Conservation (phyloP, 495 filamentous ascomycete genomes). For the Penicillium mononematosum region DNA sequence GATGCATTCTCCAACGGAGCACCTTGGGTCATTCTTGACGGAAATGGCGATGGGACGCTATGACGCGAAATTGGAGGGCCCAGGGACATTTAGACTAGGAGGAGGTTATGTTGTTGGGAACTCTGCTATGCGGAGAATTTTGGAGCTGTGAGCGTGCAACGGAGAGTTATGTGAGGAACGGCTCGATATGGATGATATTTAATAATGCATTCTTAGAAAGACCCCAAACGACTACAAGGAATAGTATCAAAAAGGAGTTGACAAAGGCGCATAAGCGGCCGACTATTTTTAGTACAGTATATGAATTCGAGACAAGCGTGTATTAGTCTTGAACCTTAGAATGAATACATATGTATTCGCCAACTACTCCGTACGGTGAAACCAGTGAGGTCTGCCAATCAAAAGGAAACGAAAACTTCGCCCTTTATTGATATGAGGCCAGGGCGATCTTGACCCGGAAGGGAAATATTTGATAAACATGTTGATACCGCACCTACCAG, state of each 20-base stretch:
- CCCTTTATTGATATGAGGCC: neutral
- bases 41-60: constrained; percentile 61
- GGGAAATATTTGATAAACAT: neutral
- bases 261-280: neutral
- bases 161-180: neutral
- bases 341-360: too few relatives aligned
- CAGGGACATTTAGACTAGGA: constrained; percentile 36
- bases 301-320: neutral
- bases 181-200: neutral
- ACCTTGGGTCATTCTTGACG: constrained; percentile 45
- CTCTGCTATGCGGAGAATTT: constrained; percentile 17
- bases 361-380: neutral
- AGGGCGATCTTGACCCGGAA: neutral
- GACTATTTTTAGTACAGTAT: neutral
- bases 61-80: constrained; percentile 37
- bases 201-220: neutral
- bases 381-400: neutral
- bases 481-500: neutral
- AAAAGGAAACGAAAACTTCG: neutral
- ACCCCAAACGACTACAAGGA: too few relatives aligned
- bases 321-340: neutral
- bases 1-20: constrained; percentile 34
- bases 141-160: constrained; percentile 10
- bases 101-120: constrained; percentile 20
- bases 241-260: neutral